Evolutionary conservation across 306 rosid genomes (phyloP), one percentile per base, ranked within the genome.

Genomic region (Lagenaria siceraria): DNA sequence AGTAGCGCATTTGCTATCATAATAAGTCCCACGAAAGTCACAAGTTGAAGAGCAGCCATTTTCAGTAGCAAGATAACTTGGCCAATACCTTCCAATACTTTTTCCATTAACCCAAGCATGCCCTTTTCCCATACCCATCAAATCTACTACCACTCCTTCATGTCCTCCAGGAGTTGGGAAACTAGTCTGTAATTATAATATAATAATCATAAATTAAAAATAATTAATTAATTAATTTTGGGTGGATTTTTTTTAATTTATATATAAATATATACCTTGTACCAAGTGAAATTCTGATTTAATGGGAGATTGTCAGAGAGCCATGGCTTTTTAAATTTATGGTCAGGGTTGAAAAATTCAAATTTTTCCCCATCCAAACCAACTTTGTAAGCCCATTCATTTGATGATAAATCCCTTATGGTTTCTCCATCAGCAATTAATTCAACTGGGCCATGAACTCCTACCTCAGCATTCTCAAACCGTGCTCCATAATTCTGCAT

Each of bases 81-180:
- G 90, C 96, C 93, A 87, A 17, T 78, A 83, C 8, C 93, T 78
- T 25, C 91, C 90, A 8, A 86, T n/a, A 6, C 60, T 48, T 0
- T 81, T 19, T 31, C 91, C 93, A 80, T 86, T 89, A 22, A 87
- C 86, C 93, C 91, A 87, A 66, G 90, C 91, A 43, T 60, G 40
- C 0, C 91, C 90, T 68, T 83, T 84, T 0, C 87, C 89, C 79
- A 89, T 46, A 0, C 89, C 88, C 78, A 77, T 74, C 19, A 85
- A 65, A 53, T 89, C 88, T 42, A 86, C 87, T 5, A 49, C 85
- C 33, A 89, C 80, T 14, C 82, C 85, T 18, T 87, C 91, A 6
- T 4, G 35, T 7, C 92, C 88, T 9, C 77, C 13, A 18, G 92
- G 95, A 78, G 91, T 83, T 77, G 82, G 64, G 81, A 90, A 90